phyloP scores from a whole-genome alignment of 2,329 filamentous ascomycete species.

The Diaporthe capsici region DNA sequence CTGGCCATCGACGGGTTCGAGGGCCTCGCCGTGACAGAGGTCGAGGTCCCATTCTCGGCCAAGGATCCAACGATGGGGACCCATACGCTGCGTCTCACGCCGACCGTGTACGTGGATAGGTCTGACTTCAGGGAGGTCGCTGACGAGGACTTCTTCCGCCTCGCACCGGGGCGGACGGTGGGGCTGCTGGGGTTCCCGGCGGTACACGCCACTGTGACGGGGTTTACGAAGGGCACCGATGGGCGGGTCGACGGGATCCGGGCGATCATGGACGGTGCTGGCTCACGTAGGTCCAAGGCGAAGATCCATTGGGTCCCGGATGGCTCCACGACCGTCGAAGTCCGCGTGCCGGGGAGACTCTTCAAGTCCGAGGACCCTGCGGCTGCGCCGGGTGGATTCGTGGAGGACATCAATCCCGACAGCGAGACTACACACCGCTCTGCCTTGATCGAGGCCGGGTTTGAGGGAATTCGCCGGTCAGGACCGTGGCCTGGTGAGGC shows the following conservation, averaged over 20 bases:
- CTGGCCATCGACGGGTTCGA: constrained; percentile 85
- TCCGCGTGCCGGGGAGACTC: constrained; percentile 83
- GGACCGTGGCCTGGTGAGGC: constrained; percentile 87
- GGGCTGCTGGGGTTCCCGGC: constrained; percentile 80
- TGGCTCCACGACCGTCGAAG: constrained; percentile 78
- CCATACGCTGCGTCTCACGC: constrained; percentile 75
- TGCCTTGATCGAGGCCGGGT: constrained; percentile 11
- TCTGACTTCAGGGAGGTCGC: constrained; percentile 83
- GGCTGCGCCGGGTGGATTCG: not conserved
- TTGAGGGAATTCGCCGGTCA: constrained; percentile 56
- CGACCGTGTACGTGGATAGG: constrained; percentile 87
- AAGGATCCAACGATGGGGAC: constrained; percentile 80
- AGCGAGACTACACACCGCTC: not conserved
- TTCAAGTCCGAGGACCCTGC: constrained; percentile 62
- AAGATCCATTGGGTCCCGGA: constrained; percentile 92
- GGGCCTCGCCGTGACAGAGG: constrained; percentile 71
- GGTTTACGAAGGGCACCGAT: constrained; percentile 75
- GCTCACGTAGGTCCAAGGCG: constrained; percentile 81
- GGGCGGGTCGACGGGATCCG: constrained; percentile 76
- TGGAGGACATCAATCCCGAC: not conserved
- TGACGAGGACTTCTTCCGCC: constrained; percentile 81
- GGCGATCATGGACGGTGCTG: constrained; percentile 74
- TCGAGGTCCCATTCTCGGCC: constrained; percentile 83
- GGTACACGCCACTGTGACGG: constrained; percentile 75
- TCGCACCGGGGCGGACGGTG: constrained; percentile 81